phyloP scores from a whole-genome alignment of 2,329 filamentous ascomycete genomes.

The Diaporthe aspalathi region DNA sequence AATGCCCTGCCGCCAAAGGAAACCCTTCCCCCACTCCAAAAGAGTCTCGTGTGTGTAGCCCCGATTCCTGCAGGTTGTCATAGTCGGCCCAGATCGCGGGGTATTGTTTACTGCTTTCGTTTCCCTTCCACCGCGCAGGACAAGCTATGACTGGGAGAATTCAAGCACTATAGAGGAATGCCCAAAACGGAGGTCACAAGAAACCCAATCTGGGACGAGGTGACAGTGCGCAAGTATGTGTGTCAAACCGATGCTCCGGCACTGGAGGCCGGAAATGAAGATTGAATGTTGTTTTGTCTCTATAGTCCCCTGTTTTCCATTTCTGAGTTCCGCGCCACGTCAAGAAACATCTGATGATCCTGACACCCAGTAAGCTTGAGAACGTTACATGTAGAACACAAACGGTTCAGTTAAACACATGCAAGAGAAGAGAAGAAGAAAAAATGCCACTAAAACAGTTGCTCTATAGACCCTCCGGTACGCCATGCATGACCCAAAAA shows the following conservation, averaged over 20 bases:
- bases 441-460: neutral
- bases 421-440: neutral
- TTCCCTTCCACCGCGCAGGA: too few species aligned
- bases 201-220: conserved; percentile 13
- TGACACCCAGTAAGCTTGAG: neutral
- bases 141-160: too few species aligned
- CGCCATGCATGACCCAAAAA: conserved; percentile 7
- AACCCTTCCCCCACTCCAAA: neutral
- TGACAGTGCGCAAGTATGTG: neutral
- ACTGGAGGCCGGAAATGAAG: neutral
- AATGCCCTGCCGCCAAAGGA: neutral
- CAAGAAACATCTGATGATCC: neutral
- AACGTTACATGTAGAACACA: neutral
- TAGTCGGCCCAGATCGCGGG: conserved; percentile 18
- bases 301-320: conserved; percentile 4
- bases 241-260: neutral
- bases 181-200: neutral
- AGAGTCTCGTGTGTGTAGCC: too few species aligned
- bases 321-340: conserved; percentile 2
- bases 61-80: conserved; percentile 23
- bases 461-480: neutral
- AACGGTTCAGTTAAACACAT: neutral
- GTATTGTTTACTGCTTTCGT: conserved; percentile 6
- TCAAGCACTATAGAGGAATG: too few species aligned
- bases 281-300: neutral